Base-by-base conservation (phyloP, 2,329 filamentous ascomycete species). In the Aspergillus tamarii region DNA sequence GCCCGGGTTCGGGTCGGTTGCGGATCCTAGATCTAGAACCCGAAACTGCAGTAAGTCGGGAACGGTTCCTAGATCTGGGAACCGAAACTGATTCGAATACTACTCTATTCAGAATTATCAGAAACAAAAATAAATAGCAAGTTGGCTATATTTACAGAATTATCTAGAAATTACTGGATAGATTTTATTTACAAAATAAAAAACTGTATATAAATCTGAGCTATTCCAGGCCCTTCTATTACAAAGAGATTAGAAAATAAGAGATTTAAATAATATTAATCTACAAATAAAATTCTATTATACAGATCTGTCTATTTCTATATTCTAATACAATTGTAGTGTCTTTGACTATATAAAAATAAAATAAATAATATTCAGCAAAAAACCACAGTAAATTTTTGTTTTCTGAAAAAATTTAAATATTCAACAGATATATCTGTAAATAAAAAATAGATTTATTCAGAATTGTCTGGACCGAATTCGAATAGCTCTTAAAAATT, bases 161-260 rank as follows among this genome's bases (percentile, higher is more conserved):
- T 10, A 59, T 59, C 28, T 43, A 62, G 54, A 62, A 57, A 36
- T 14, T 34, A 36, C 55, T 55, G 14, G 34, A 63, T 21, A 64
- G 43, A 23, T 48, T 19, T 43, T 57, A 36, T 14, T 0, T 50
- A 21, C 21, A 34, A 30, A 21, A 3, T 0, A 45, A 55, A 52
- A 30, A 56, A 43, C 46, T 30, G 30, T 64, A 56, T 61, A 61
- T 58, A 64, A 60, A 8, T 14, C 32, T 64, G 26, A 32, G n/a
- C 3, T 41, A 61, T 61, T 46, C 54, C 55, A 62, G 4, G 57
- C 63, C 57, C 52, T 65, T 34, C 60, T 60, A 60, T 62, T 65
- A 12, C 12, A 58, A 53, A 65, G 63, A 62, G 60, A 60, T 63
- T 57, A 43, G 53, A 53, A 65, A 63, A 60, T 62, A 59, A 55